Conservation (phyloP, 116 monocot species). For the Cymodocea nodosa region DNA sequence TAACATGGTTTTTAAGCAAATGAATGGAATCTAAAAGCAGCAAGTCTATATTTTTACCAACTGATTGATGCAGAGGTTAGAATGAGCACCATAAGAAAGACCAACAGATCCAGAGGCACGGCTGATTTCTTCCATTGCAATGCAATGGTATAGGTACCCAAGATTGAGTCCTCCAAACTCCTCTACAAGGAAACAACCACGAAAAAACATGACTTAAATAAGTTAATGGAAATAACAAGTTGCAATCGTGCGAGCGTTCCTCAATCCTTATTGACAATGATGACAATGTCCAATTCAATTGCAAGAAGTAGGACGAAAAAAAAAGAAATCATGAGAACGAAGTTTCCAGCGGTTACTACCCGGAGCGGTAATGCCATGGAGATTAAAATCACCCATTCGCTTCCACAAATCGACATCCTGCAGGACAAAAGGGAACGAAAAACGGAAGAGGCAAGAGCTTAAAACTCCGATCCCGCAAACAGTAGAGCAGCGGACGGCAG, state of each 20-base stretch:
- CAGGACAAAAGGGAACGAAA: conserved; percentile 25
- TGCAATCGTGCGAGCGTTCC: too few relatives aligned
- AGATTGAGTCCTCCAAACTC: conserved; percentile 94
- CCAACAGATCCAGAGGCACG: conserved; percentile 94
- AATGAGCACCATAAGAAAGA: conserved; percentile 97
- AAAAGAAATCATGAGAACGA: too few relatives aligned
- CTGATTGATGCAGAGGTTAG: conserved; percentile 97
- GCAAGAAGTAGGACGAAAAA: too few relatives aligned
- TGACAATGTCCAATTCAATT: too few relatives aligned
- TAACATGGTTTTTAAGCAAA: neutral
- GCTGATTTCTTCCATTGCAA: conserved; percentile 97
- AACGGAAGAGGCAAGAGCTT: neutral
- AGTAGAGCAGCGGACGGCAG: neutral
- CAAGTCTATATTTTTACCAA: conserved; percentile 37
- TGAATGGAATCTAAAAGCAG: neutral
- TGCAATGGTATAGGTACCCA: conserved; percentile 91
- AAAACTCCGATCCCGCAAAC: neutral
- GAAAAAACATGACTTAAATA: neutral
- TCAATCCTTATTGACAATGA: too few relatives aligned
- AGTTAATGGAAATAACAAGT: too few relatives aligned
- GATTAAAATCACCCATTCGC: conserved; percentile 94
- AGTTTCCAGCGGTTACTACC: conserved; percentile 25
- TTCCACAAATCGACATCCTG: conserved; percentile 88
- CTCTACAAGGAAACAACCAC: conserved; percentile 30
- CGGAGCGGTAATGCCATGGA: conserved; percentile 93